Conservation (phyloP, 768 basidiomycete species). For the Leucocoprinus leucothites region DNA sequence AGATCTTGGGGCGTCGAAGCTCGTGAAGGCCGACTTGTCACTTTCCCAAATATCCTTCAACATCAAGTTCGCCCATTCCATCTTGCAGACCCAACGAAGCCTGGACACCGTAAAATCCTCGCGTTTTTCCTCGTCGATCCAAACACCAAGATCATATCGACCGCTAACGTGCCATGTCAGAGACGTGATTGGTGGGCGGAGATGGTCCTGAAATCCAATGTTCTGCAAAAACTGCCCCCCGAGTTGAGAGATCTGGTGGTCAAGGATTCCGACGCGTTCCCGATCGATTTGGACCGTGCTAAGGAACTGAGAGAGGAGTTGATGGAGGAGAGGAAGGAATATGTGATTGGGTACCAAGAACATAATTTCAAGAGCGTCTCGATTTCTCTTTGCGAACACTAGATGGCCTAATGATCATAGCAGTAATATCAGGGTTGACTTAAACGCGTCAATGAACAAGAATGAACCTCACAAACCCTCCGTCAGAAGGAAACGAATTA, state of each 20-base stretch:
- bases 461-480: too few relatives aligned
- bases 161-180: constrained; percentile 24
- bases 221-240: constrained; percentile 16
- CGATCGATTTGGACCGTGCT: constrained; percentile 24
- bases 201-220: neutral
- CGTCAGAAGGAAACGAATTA: too few relatives aligned
- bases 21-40: constrained; percentile 31
- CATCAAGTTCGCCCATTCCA: constrained; percentile 35
- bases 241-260: constrained; percentile 22
- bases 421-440: neutral
- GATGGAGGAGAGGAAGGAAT: constrained; percentile 28
- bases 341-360: constrained; percentile 12
- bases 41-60: constrained; percentile 41
- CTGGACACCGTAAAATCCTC: constrained; percentile 37
- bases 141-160: constrained; percentile 20
- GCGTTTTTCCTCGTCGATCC: constrained; percentile 37
- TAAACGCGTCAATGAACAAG: too few relatives aligned
- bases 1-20: constrained; percentile 32
- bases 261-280: constrained; percentile 21
- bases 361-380: constrained; percentile 7
- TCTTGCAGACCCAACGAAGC: constrained; percentile 28
- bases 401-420: neutral
- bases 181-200: constrained; percentile 24
- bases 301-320: constrained; percentile 24
- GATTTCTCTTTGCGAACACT: constrained; percentile 27